These are phyloP conservation scores for Hydrangea macrophylla DNA, from an alignment of 148 eudicot species.

Conservation along the genomic window DNA sequence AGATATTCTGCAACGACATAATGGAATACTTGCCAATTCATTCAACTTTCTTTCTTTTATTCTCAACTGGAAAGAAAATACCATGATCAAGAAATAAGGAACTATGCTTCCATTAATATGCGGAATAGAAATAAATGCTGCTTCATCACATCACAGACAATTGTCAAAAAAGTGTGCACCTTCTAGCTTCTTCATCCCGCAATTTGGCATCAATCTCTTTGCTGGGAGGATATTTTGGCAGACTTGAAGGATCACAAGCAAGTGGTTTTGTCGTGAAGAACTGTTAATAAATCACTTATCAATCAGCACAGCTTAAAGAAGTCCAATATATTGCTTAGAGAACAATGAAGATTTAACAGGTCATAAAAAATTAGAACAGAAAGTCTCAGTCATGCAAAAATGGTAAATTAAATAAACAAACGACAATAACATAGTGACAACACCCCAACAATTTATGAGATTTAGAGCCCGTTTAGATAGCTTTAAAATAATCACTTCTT, in stretches of 20 bases:
- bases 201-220: conserved; percentile 88
- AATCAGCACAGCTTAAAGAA: conserved; percentile 7
- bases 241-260: conserved; percentile 78
- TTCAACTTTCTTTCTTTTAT: neutral
- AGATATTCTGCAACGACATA: neutral
- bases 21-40: neutral
- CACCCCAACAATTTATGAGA: too few species aligned
- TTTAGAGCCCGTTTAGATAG: too few species aligned
- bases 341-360: neutral
- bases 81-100: neutral
- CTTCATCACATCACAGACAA: neutral
- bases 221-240: conserved; percentile 93
- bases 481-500: too few species aligned
- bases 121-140: conserved; percentile 4
- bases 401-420: too few species aligned
- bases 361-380: too few species aligned
- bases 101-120: neutral
- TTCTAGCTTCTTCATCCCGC: conserved; percentile 70
- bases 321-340: neutral
- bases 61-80: neutral
- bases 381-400: too few species aligned
- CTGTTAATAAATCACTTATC: conserved; percentile 29
- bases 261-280: conserved; percentile 63
- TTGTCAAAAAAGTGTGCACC: conserved; percentile 41
- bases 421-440: too few species aligned